These are phyloP conservation scores for Massariosphaeria phaeospora DNA, from an alignment of 495 filamentous ascomycete genomes.

Conservation along the genomic window DNA sequence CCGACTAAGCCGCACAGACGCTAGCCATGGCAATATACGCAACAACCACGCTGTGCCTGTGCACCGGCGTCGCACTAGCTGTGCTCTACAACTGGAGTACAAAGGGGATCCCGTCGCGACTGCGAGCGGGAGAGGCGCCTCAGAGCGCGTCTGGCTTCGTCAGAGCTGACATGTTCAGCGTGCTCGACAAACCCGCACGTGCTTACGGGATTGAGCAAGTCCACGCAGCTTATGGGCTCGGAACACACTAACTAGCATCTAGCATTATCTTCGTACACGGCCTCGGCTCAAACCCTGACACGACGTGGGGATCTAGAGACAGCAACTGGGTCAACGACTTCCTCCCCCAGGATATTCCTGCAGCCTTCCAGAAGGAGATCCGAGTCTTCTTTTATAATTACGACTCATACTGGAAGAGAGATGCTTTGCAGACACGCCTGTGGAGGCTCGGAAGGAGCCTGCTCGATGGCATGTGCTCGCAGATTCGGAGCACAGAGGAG, in stretches of 20 bases:
- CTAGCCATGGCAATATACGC: neutral
- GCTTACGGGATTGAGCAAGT: neutral
- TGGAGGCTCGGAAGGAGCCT: neutral
- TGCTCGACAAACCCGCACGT: neutral
- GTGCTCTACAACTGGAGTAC: neutral
- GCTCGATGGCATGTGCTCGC: neutral
- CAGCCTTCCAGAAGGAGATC: neutral
- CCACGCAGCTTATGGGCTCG: neutral
- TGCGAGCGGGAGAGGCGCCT: neutral
- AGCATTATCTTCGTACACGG: conserved; percentile 1
- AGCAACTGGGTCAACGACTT: neutral
- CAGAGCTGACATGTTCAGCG: neutral
- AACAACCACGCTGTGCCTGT: neutral
- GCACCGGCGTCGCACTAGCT: neutral
- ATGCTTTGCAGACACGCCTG: neutral
- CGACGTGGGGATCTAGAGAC: neutral
- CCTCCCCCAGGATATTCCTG: neutral
- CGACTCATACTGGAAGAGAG: neutral
- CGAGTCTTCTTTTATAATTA: conserved; percentile 1
- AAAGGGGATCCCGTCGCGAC: neutral
- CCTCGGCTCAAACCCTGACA: conserved; percentile 1
- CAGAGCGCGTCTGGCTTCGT: neutral
- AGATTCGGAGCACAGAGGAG: neutral
- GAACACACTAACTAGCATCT: neutral
- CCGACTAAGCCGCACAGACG: neutral